Evolutionary conservation across 2,329 filamentous ascomycete species (phyloP).

Genomic region (Monosporascus ibericus): DNA sequence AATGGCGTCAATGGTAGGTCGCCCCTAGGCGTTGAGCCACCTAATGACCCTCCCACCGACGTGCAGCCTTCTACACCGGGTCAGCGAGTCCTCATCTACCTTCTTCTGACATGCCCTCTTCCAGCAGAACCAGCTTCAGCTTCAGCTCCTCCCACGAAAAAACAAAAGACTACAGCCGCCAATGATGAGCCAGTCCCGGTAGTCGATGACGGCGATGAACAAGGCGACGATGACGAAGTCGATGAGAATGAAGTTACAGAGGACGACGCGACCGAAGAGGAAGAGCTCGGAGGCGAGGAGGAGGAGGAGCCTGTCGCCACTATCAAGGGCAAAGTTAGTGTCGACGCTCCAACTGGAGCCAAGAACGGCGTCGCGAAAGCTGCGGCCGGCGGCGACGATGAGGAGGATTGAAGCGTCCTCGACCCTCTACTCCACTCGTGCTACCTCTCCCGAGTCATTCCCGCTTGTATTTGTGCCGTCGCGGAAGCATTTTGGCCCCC

Average conservation of each 20-base stretch:
- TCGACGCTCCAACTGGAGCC: conserved; percentile 17
- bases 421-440: not conserved
- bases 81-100: not conserved
- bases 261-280: conserved; percentile 17
- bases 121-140: conserved; percentile 6
- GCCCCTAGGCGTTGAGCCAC: not conserved
- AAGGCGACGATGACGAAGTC: conserved; percentile 22
- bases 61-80: no score
- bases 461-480: no score
- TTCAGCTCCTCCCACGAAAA: conserved; percentile 26
- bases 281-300: conserved; percentile 15
- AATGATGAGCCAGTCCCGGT: conserved; percentile 15
- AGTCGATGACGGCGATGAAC: conserved; percentile 19
- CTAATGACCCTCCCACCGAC: not conserved
- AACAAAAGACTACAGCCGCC: conserved; percentile 22
- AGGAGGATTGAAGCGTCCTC: conserved; percentile 14
- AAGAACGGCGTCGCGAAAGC: conserved; percentile 8
- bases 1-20: conserved; percentile 26
- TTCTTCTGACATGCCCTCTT: conserved; percentile 4
- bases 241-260: conserved; percentile 14
- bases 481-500: no score
- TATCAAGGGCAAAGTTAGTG: conserved; percentile 20
- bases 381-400: conserved; percentile 17
- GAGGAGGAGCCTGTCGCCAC: conserved; percentile 12
- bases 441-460: no score